These are phyloP conservation scores for Rhododendron mucronatum DNA, from an alignment of 148 eudicot genomes.

Conservation along the genomic window DNA sequence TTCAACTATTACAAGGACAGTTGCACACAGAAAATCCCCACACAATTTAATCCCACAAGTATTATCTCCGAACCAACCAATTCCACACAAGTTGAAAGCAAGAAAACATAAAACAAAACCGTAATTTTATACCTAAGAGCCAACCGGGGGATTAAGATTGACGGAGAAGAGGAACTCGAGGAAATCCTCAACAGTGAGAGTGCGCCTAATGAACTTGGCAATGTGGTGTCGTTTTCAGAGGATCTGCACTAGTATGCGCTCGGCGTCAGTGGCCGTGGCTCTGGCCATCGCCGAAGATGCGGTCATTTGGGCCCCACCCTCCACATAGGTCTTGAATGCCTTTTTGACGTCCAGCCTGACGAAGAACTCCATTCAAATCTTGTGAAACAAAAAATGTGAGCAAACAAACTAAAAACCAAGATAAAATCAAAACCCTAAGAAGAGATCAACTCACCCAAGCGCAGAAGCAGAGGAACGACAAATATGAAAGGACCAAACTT, in stretches of 20 bases:
- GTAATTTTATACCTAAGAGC: conserved; percentile 33
- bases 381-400: too few relatives aligned
- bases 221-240: conserved; percentile 41
- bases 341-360: conserved; percentile 32
- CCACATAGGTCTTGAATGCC: conserved; percentile 43
- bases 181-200: conserved; percentile 69
- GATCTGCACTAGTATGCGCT: conserved; percentile 39
- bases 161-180: conserved; percentile 50
- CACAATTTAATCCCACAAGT: background rate
- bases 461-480: too few relatives aligned
- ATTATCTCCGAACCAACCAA: background rate
- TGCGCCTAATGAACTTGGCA: conserved; percentile 39
- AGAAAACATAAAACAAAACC: too few relatives aligned
- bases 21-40: background rate
- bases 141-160: conserved; percentile 66
- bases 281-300: conserved; percentile 38
- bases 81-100: background rate
- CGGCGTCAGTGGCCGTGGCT: conserved; percentile 25
- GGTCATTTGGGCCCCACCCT: conserved; percentile 53
- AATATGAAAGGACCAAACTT: too few relatives aligned
- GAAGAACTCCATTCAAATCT: too few relatives aligned
- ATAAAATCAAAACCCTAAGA: too few relatives aligned
- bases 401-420: too few relatives aligned
- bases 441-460: too few relatives aligned
- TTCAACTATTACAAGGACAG: background rate